Percentiles rank a stretch among this genome's conserved stretches.
phyloP scores from a whole-genome alignment of 352 stramenopile genomes.

The Phytopythium boreale region DNA sequence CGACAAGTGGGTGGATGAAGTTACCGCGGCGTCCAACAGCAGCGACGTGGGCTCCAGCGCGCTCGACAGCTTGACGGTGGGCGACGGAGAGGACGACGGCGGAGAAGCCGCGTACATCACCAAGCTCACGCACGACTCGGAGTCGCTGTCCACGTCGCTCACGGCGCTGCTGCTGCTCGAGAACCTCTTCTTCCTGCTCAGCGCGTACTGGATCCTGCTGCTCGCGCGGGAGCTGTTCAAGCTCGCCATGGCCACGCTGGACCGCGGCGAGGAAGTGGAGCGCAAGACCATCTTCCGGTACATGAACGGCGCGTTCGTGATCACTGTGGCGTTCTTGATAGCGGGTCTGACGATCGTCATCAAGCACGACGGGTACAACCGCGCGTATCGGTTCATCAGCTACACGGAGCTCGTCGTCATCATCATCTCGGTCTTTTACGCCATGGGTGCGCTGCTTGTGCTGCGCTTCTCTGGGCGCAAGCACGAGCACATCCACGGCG shows the following conservation, averaged over 20 bases:
- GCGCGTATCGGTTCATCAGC: slow-evolving; percentile 47
- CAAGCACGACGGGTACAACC: slow-evolving; percentile 46
- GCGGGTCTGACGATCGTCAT: slow-evolving; percentile 37
- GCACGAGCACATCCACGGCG: slow-evolving; percentile 67
- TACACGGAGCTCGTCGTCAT: slow-evolving; percentile 44
- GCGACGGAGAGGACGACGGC: slow-evolving; percentile 45
- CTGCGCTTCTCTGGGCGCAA: slow-evolving; percentile 49
- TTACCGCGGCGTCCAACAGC: slow-evolving; percentile 8
- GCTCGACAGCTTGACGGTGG: slow-evolving; percentile 14
- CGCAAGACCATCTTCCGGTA: slow-evolving; percentile 52
- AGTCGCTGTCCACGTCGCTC: slow-evolving; percentile 33
- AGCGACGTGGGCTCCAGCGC: slow-evolving; percentile 10
- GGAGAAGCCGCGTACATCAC: slow-evolving; percentile 56
- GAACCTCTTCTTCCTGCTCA: slow-evolving; percentile 64
- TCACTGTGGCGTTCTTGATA: slow-evolving; percentile 32
- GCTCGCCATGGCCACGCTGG: slow-evolving; percentile 51
- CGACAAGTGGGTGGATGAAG: slow-evolving; percentile 14
- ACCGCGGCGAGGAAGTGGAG: slow-evolving; percentile 45
- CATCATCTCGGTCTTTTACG: slow-evolving; percentile 50
- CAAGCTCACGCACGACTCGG: slow-evolving; percentile 51
- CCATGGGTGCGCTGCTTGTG: slow-evolving; percentile 32
- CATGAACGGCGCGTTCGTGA: slow-evolving; percentile 25
- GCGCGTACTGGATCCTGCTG: slow-evolving; percentile 66
- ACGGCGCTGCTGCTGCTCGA: slow-evolving; percentile 47
- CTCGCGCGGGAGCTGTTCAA: slow-evolving; percentile 57